These are phyloP conservation scores for Barbarea vulgaris DNA, from an alignment of 345 rosid genomes.

Conservation along the genomic window DNA sequence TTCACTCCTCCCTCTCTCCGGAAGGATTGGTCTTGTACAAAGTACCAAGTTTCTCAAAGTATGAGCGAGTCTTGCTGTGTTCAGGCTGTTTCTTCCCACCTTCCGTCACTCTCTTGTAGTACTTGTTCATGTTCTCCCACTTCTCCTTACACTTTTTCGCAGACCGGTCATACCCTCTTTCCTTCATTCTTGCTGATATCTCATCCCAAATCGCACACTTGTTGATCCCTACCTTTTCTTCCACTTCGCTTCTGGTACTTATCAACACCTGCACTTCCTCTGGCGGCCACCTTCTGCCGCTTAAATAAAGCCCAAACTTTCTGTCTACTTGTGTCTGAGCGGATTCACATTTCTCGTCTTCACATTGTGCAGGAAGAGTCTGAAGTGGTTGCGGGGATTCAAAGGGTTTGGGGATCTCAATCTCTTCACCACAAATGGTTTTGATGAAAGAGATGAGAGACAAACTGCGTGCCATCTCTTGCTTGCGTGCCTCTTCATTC, in stretches of 20 bases:
- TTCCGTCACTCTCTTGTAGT: slow-evolving; percentile 54
- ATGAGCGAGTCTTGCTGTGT: slow-evolving; percentile 50
- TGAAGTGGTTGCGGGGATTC: slow-evolving; percentile 18
- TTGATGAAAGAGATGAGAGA: slow-evolving; percentile 69
- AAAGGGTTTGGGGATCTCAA: slow-evolving; percentile 35
- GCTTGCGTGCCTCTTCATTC: slow-evolving; percentile 56
- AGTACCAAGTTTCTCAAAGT: slow-evolving; percentile 54
- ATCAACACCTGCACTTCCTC: slow-evolving; percentile 76
- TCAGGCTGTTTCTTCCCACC: slow-evolving; percentile 50
- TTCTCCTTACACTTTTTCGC: slow-evolving; percentile 82
- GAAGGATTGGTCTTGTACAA: slow-evolving; percentile 48
- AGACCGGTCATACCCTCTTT: slow-evolving; percentile 59
- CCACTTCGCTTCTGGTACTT: slow-evolving; percentile 52
- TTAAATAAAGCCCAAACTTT: slow-evolving; percentile 16
- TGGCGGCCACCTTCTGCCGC: slow-evolving; percentile 68
- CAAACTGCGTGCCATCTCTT: slow-evolving; percentile 56
- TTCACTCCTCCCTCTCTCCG: slow-evolving; percentile 25
- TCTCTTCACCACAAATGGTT: slow-evolving; percentile 50
- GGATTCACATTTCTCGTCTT: slow-evolving; percentile 19
- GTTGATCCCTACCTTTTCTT: slow-evolving; percentile 47
- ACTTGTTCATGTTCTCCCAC: slow-evolving; percentile 86
- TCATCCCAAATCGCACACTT: slow-evolving; percentile 65
- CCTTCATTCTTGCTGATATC: slow-evolving; percentile 58
- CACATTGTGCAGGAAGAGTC: slow-evolving; percentile 32
- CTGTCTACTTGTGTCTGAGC: slow-evolving; percentile 29